Conservation (phyloP, 805 yeast species). For the Candida arabinofermentans region DNA sequence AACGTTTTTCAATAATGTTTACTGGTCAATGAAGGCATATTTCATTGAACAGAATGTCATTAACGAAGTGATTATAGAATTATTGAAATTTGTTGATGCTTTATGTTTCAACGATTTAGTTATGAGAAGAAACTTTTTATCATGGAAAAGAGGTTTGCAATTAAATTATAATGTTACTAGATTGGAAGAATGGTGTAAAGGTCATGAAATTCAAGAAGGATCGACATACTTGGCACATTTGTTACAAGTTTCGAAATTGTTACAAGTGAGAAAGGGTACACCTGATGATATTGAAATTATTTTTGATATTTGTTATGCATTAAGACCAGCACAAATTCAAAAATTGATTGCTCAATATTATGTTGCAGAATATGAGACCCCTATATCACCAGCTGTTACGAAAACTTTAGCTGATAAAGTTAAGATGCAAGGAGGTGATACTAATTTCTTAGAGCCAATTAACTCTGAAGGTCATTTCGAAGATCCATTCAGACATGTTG, state of each 20-base stretch:
- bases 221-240: slow-evolving; percentile 79
- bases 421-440: slow-evolving; percentile 50
- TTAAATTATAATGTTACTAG: slow-evolving; percentile 94
- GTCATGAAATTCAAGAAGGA: slow-evolving; percentile 87
- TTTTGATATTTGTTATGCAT: slow-evolving; percentile 90
- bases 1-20: slow-evolving; percentile 82
- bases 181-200: slow-evolving; percentile 97
- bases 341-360: slow-evolving; percentile 83
- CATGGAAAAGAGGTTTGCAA: slow-evolving; percentile 98
- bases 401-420: slow-evolving; percentile 79
- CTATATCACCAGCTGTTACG: slow-evolving; percentile 77
- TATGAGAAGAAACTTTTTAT: slow-evolving; percentile 88
- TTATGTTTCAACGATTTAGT: slow-evolving; percentile 92
- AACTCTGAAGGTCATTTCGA: slow-evolving; percentile 72
- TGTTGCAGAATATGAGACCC: slow-evolving; percentile 92
- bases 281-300: slow-evolving; percentile 86
- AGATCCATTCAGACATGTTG: slow-evolving; percentile 77
- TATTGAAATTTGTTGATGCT: slow-evolving; percentile 84
- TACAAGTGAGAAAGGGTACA: slow-evolving; percentile 88
- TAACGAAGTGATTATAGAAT: slow-evolving; percentile 77
- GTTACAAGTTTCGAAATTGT: slow-evolving; percentile 86
- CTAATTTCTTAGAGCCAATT: slow-evolving; percentile 67
- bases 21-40: slow-evolving; percentile 90
- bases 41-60: slow-evolving; percentile 81
- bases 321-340: slow-evolving; percentile 94